phyloP scores from a whole-genome alignment of 177 flowering plant genomes.

The Telopea speciosissima region DNA sequence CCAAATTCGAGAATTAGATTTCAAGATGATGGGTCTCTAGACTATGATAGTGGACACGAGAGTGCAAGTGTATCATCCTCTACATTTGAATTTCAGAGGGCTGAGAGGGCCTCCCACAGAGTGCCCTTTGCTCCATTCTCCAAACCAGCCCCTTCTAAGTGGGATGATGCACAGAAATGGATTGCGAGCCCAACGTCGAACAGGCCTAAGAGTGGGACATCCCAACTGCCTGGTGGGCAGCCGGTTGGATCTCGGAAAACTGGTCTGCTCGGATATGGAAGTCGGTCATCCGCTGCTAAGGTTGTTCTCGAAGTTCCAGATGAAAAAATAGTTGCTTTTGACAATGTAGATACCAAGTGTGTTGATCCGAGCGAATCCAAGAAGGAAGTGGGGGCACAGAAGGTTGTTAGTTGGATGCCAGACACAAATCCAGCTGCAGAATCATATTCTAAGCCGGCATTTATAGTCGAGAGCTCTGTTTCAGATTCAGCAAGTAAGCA shows the following conservation, averaged over 20 bases:
- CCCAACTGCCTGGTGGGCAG: slow-evolving; percentile 34
- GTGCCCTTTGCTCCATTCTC: slow-evolving; percentile 53
- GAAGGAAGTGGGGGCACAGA: slow-evolving; percentile 38
- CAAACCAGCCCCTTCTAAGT: slow-evolving; percentile 78
- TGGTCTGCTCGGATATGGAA: slow-evolving; percentile 33
- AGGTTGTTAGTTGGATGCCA: slow-evolving; percentile 44
- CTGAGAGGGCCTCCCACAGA: slow-evolving; percentile 52
- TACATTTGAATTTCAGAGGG: slow-evolving; percentile 66
- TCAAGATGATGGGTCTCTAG: slow-evolving; percentile 13
- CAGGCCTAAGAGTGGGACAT: slow-evolving; percentile 35
- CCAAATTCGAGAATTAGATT: slow-evolving; percentile 37
- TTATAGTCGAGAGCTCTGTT: slow-evolving; percentile 37
- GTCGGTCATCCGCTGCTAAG: slow-evolving; percentile 47
- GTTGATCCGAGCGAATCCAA: slow-evolving; percentile 49
- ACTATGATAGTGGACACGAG: slow-evolving; percentile 46
- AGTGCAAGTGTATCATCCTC: slow-evolving; percentile 28
- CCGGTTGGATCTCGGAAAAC: slow-evolving; percentile 33
- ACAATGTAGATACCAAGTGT: slow-evolving; percentile 70
- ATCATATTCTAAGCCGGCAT: slow-evolving; percentile 40
- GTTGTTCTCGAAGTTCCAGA: slow-evolving; percentile 66
- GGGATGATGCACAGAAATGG: slow-evolving; percentile 99
- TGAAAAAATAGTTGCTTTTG: slow-evolving; percentile 35
- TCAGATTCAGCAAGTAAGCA: slow-evolving; percentile 58
- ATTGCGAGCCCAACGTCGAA: slow-evolving; percentile 74
- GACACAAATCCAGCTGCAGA: slow-evolving; percentile 39